Evolutionary conservation across 208 protist genomes (phyloP), one percentile per base, ranked within the genome.

Genomic region (Leishmania mexicana): DNA sequence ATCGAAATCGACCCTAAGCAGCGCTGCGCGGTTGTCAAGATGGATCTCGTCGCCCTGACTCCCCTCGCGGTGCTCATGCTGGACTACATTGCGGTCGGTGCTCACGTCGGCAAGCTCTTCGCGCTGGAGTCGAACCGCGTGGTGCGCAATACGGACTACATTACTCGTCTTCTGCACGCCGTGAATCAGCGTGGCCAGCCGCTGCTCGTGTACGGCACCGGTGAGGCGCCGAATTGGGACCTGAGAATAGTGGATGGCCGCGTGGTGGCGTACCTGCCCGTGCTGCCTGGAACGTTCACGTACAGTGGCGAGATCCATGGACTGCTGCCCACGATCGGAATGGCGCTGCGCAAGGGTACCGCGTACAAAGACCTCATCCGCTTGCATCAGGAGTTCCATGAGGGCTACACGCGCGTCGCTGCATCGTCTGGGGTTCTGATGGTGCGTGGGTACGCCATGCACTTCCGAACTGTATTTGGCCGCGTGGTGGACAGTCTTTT

Each of bases 71-170:
- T 97, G 75, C 83, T 97, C 49, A 92, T 94, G 86, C 88, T 98
- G 35, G 94, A 98, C 88, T 91, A 94, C 81, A 89, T 98, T 76
- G 68, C 54, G 10, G 85, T 91, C 40, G 95, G 94, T 28, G 86
- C 94, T 35, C 87, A 85, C 75, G 88, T 98, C 54, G 96, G 96
- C 58, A 98, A 98, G 82, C 89, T 98, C 51, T 98, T 98, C 80
- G 94, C 94, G 4, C n/a, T 81, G 3, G 92, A 97, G 78, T 49
- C 54, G 6, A 93, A 93, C 60, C 92, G 96, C 42, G 82, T 92
- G 38, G 94, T 98, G 47, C 84, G 83, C 17, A 83, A 93, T n/a
- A 74, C 90, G 53, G 87, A 89, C 28, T 98, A 98, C 83, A 85
- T 98, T 42, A 75, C 85, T 31, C 92, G 96, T 19, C 86, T 98